phyloP scores from a whole-genome alignment of 192 early-diverging fungal genomes.

The Thamnidium elegans region DNA sequence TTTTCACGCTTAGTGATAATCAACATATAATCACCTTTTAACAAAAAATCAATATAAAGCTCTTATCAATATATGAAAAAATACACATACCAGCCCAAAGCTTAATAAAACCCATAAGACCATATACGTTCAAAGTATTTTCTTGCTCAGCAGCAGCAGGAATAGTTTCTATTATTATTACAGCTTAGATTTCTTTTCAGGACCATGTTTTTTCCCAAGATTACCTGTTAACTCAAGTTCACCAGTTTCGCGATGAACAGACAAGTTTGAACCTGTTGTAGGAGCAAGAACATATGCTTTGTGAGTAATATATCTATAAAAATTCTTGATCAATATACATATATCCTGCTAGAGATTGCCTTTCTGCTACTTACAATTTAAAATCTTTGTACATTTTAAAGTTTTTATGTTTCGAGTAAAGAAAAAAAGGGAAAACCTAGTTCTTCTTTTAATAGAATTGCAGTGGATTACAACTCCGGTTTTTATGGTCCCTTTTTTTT shows the following conservation, averaged over 20 bases:
- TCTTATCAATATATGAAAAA: background rate
- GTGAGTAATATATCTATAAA: conserved; percentile 50
- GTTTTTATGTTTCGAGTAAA: background rate
- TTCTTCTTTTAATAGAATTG: background rate
- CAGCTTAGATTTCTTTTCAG: background rate
- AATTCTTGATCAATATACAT: too few relatives aligned
- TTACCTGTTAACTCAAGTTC: conserved; percentile 21
- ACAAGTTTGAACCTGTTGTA: conserved; percentile 50
- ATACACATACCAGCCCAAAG: conserved; percentile 60
- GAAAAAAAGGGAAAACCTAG: background rate
- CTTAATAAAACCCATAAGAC: conserved; percentile 69
- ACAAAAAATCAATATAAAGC: background rate
- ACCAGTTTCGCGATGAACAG: conserved; percentile 54
- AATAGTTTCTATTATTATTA: conserved; percentile 30
- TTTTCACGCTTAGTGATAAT: conserved; percentile 66
- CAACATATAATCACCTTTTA: conserved; percentile 70
- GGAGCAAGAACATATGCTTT: conserved; percentile 60
- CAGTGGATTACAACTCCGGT: background rate
- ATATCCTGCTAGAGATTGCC: too few relatives aligned
- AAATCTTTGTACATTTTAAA: conserved; percentile 5
- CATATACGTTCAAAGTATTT: conserved; percentile 55
- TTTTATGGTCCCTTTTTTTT: background rate
- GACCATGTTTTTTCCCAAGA: too few relatives aligned
- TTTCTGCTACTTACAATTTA: conserved; percentile 1
- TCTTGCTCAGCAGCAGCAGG: conserved; percentile 46